Base-by-base conservation (phyloP, 1,284 basidiomycete genomes). In the Malassezia equina region DNA sequence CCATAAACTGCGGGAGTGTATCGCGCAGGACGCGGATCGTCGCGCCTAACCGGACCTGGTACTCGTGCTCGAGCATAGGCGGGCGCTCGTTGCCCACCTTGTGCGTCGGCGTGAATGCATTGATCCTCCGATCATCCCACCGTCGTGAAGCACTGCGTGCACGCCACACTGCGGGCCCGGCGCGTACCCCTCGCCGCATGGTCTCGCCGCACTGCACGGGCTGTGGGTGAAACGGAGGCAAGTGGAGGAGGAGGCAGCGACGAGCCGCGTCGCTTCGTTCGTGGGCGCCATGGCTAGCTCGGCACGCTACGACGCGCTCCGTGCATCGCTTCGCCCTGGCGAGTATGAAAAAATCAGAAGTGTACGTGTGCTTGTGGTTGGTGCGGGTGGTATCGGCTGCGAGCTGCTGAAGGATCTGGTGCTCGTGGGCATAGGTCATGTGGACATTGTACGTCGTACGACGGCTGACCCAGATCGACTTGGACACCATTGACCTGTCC, bases 401-500 rank as follows among this genome's bases (percentile, higher is more conserved):
- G 94, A 99, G 78, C 81, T 99, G 13, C 76, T 99, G 65, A 99
- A 99, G 78, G 95, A 96, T 75, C 81, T 96, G 53, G 91, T 94
- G 23, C 78, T 93, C 44, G 85, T 88, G 4, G 93, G 93, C 19
- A 94, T 96, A 65, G 86, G 85, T 28, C 80, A 90, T 68, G 90
- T 96, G 61, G 91, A 93, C 0, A 78, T 81, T 50, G 78, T 79
- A 47, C 33, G 59, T 47, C 28, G 9, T 39, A 19, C 24, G 24
- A 23, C n/a, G n/a, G 17, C 33, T 23, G 33, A 21, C 31, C 28
- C 58, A 73, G 66, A 81, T 99, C 62, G 94, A 98, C 77, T 80
- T 99, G 58, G 94, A 99, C 77, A 98, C 93, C 7, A 98, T 98
- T 76, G 94, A 99, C 80, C 81, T 98, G 28, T 95, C 90, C 49